phyloP scores from a whole-genome alignment of 2,329 filamentous ascomycete genomes.

The Cercospora zeae-maydis region DNA sequence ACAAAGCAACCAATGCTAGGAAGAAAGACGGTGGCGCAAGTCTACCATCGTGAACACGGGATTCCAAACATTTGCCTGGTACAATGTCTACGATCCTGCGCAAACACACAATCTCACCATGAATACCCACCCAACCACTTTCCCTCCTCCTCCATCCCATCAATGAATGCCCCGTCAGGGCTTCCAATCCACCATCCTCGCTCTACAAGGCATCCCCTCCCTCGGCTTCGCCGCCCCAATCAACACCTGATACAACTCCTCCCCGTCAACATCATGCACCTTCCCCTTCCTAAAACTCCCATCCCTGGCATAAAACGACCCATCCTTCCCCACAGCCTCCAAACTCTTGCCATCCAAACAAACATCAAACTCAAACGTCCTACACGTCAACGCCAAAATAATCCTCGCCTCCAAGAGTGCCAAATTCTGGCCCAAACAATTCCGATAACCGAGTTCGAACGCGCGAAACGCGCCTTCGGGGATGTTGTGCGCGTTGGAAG shows the following conservation, averaged over 20 bases:
- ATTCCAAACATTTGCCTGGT: not conserved
- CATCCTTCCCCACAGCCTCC: constrained; percentile 32
- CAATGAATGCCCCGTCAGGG: not conserved
- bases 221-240: constrained; percentile 32
- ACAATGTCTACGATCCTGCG: not conserved
- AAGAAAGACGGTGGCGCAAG: not conserved
- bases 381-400: constrained; percentile 47
- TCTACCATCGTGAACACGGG: not conserved
- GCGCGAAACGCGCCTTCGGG: constrained; percentile 49
- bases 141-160: not conserved
- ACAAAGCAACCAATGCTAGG: too few species aligned
- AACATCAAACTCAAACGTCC: constrained; percentile 49
- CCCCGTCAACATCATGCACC: constrained; percentile 28
- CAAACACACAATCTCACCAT: not conserved
- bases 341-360: constrained; percentile 33
- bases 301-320: constrained; percentile 32
- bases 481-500: constrained; percentile 28
- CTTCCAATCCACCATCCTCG: constrained; percentile 18
- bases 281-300: constrained; percentile 21
- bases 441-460: constrained; percentile 53
- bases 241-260: constrained; percentile 32
- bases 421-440: constrained; percentile 55
- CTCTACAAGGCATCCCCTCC: constrained; percentile 32
- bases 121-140: not conserved
- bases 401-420: constrained; percentile 51